phyloP scores from a whole-genome alignment of 441 rosid genomes.

The Syzygium syzygioides region DNA sequence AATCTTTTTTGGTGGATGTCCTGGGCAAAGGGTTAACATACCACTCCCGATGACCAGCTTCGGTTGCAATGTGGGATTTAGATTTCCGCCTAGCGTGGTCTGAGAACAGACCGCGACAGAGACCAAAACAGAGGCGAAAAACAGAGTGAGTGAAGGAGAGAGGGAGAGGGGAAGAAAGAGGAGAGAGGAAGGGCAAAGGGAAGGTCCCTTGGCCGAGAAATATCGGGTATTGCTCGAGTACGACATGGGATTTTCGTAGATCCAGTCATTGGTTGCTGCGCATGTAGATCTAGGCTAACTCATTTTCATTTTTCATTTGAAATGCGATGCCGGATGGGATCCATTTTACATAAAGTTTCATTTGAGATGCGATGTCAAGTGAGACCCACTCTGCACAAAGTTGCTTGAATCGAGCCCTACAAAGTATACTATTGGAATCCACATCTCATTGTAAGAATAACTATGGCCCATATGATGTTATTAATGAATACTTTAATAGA shows the following conservation, averaged over 20 bases:
- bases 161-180: too few species aligned
- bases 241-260: not conserved
- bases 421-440: not conserved
- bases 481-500: too few species aligned
- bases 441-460: rapidly evolving
- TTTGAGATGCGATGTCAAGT: not conserved
- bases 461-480: too few species aligned
- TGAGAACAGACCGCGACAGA: not conserved
- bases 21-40: not conserved
- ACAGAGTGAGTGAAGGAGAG: too few species aligned
- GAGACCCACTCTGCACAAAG: too few species aligned
- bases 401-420: not conserved
- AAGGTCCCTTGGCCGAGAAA: not conserved
- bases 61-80: not conserved
- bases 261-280: rapidly evolving
- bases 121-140: too few species aligned
- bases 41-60: too few species aligned
- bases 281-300: rapidly evolving
- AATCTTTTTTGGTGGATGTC: not conserved
- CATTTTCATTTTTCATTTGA: not conserved
- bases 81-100: not conserved
- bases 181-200: too few species aligned
- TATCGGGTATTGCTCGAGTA: rapidly evolving
- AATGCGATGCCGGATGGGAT: not conserved
- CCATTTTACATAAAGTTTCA: not conserved